phyloP scores from a whole-genome alignment of 176 grass and related monocot genomes.

The Zoysia pacifica region DNA sequence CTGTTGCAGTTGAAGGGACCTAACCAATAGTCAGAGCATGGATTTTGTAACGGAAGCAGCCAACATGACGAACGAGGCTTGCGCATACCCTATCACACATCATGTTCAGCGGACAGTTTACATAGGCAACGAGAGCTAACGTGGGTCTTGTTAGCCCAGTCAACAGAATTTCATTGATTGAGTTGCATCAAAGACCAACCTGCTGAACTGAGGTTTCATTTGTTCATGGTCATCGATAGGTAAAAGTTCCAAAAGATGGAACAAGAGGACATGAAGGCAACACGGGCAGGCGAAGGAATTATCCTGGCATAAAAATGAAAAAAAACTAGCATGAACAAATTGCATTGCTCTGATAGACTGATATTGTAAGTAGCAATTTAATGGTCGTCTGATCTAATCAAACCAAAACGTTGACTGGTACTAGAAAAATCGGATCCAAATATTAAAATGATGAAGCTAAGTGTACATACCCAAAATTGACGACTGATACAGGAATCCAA shows the following conservation, averaged over 20 bases:
- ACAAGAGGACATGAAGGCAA: constrained; percentile 95
- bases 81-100: background rate
- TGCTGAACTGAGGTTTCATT: constrained; percentile 51
- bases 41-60: constrained; percentile 15
- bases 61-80: constrained; percentile 19
- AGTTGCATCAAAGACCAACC: constrained; percentile 43
- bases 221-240: constrained; percentile 86
- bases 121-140: constrained; percentile 1
- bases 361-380: constrained; percentile 12
- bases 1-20: constrained; percentile 5
- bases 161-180: constrained; percentile 8
- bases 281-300: constrained; percentile 81
- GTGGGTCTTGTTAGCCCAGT: background rate
- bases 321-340: constrained; percentile 21
- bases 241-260: constrained; percentile 98
- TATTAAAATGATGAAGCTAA: constrained; percentile 25
- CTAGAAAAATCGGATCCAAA: constrained; percentile 9
- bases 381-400: constrained; percentile 7
- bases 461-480: constrained; percentile 80
- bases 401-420: background rate
- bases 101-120: constrained; percentile 4
- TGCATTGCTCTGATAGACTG: background rate
- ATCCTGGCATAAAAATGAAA: constrained; percentile 48
- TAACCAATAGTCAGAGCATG: background rate
- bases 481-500: constrained; percentile 87